Evolutionary conservation across 2,329 filamentous ascomycete species (phyloP).

Genomic region (Aspergillus felis): DNA sequence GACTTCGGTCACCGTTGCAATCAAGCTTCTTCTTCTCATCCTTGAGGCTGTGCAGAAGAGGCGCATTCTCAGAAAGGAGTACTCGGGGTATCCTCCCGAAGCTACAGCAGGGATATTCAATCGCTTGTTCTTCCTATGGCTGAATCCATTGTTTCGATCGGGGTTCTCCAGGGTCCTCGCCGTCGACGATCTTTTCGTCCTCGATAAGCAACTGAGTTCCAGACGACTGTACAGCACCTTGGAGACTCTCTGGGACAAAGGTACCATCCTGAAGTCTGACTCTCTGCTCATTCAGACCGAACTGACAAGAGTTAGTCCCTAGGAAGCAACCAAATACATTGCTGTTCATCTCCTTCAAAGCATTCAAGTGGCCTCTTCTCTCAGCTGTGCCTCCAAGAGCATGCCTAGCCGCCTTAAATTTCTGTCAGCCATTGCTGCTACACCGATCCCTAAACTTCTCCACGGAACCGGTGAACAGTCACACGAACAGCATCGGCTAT

Average conservation of each 20-base stretch:
- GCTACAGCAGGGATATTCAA: conserved; percentile 51
- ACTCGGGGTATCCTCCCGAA: conserved; percentile 45
- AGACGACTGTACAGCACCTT: conserved; percentile 38
- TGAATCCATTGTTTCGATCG: conserved; percentile 48
- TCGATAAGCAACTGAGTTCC: conserved; percentile 45
- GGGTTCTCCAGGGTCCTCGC: conserved; percentile 45
- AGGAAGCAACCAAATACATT: conserved; percentile 25
- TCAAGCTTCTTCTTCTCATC: conserved; percentile 43
- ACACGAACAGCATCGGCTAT: conserved; percentile 36
- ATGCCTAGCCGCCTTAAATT: conserved; percentile 34
- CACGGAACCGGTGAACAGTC: conserved; percentile 21
- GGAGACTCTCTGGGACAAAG: conserved; percentile 37
- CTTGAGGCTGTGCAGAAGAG: conserved; percentile 47
- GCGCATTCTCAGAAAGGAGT: conserved; percentile 36
- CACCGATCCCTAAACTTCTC: conserved; percentile 35
- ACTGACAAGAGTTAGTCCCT: conserved; percentile 21
- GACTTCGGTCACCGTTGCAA: conserved; percentile 38
- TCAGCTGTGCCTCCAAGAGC: conserved; percentile 30
- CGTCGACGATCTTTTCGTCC: conserved; percentile 42
- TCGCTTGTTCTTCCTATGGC: conserved; percentile 50
- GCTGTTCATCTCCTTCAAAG: conserved; percentile 26
- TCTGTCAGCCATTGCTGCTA: conserved; percentile 37
- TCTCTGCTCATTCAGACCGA: background rate
- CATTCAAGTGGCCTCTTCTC: conserved; percentile 32
- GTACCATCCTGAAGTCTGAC: conserved; percentile 17